Conservation (phyloP, 371 early-diverging fungal genomes). For the Funneliformis caledonium region DNA sequence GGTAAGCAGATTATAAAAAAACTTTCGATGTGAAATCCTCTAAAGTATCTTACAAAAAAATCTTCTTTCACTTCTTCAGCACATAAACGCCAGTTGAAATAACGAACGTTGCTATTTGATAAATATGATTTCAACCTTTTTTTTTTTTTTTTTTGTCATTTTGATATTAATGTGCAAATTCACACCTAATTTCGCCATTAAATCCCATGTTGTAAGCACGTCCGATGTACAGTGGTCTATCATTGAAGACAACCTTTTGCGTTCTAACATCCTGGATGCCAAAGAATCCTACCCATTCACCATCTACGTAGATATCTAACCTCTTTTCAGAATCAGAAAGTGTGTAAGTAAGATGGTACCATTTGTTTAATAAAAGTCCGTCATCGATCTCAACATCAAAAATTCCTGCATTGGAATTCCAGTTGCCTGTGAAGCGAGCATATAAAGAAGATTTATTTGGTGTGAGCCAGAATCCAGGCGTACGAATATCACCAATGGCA, state of each 20-base stretch:
- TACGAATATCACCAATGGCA: background rate
- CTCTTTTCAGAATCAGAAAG: slow-evolving; percentile 31
- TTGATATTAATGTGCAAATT: background rate
- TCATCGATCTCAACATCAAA: background rate
- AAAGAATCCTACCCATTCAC: slow-evolving; percentile 6
- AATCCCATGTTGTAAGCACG: background rate
- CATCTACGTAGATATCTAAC: slow-evolving; percentile 12
- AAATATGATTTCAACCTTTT: background rate
- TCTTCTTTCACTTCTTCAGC: slow-evolving; percentile 24
- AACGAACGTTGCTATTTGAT: slow-evolving; percentile 27
- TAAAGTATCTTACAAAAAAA: background rate
- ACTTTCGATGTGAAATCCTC: background rate
- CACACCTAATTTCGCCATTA: slow-evolving; percentile 34
- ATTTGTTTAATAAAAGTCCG: slow-evolving; percentile 23
- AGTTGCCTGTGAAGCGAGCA: slow-evolving; percentile 27
- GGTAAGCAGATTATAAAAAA: background rate
- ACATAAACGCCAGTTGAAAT: slow-evolving; percentile 35
- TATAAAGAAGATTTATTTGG: background rate
- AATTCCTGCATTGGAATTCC: background rate
- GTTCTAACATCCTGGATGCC: slow-evolving; percentile 3
- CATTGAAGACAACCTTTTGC: slow-evolving; percentile 18
- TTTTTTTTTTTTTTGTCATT: background rate
- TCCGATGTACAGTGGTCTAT: background rate
- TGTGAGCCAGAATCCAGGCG: slow-evolving; percentile 8
- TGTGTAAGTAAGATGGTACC: slow-evolving; percentile 27